Evolutionary conservation across 176 grass and related monocot genomes (phyloP).

Genomic region (Rhynchospora breviuscula): DNA sequence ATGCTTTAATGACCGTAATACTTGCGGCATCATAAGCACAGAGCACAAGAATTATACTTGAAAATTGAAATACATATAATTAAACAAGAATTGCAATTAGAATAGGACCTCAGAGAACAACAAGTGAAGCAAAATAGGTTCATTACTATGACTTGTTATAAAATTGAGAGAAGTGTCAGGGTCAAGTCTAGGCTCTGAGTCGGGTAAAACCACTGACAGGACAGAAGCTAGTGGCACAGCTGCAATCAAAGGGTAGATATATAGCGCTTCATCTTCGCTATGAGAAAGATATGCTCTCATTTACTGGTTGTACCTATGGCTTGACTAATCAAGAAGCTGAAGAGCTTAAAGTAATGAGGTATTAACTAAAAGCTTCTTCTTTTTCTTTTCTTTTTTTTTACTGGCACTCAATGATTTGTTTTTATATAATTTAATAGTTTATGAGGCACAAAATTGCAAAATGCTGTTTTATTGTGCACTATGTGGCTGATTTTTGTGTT

Average conservation of each 20-base stretch:
- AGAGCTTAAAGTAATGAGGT: constrained; percentile 79
- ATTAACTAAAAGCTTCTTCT: neutral
- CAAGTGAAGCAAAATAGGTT: neutral
- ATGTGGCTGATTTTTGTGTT: neutral
- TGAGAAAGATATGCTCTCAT: constrained; percentile 98
- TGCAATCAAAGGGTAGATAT: constrained; percentile 63
- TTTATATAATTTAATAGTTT: neutral
- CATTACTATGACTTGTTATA: neutral
- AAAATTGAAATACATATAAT: neutral
- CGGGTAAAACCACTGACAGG: constrained; percentile 60
- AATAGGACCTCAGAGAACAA: neutral
- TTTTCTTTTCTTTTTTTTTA: neutral
- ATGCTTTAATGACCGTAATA: neutral
- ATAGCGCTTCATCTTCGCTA: constrained; percentile 92
- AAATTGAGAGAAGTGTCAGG: constrained; percentile 20
- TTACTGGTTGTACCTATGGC: constrained; percentile 76
- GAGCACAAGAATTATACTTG: neutral
- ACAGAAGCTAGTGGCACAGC: constrained; percentile 92
- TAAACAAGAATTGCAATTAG: neutral
- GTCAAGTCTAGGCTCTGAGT: constrained; percentile 84
- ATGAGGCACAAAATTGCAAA: neutral
- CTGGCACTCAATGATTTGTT: neutral
- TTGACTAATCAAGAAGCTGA: constrained; percentile 63
- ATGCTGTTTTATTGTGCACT: neutral
- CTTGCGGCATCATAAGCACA: neutral